phyloP scores from a whole-genome alignment of 768 basidiomycete genomes.

The Pseudohyphozyma bogoriensis region DNA sequence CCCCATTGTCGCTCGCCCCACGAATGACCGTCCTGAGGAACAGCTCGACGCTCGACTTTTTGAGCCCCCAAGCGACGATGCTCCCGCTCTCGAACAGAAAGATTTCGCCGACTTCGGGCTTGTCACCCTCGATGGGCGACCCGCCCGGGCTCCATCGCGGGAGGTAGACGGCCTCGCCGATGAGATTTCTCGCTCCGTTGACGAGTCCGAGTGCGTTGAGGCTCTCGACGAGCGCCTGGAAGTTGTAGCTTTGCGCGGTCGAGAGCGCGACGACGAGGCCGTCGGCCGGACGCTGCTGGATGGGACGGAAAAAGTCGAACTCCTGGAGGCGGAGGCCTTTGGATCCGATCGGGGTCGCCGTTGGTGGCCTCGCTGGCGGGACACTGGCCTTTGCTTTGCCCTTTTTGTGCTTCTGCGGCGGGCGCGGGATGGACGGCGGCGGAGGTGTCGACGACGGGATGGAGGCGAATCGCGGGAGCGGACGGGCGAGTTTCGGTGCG shows the following conservation, averaged over 20 bases:
- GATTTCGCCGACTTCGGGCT: conserved; percentile 19
- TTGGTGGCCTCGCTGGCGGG: not conserved
- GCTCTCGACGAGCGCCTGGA: conserved; percentile 17
- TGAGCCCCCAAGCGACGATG: conserved; percentile 23
- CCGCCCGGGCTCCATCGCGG: conserved; percentile 20
- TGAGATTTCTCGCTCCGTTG: conserved; percentile 18
- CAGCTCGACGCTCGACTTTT: conserved; percentile 16
- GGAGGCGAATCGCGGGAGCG: not conserved
- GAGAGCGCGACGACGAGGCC: conserved; percentile 24
- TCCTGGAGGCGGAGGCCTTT: conserved; percentile 1
- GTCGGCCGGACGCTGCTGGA: not conserved
- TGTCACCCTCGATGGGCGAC: not conserved
- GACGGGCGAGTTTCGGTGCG: too few relatives aligned
- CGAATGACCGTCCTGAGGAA: conserved; percentile 23
- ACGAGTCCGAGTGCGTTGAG: conserved; percentile 20
- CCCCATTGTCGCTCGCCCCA: not conserved
- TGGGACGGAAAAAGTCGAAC: not conserved
- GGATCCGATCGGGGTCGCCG: conserved; percentile 4
- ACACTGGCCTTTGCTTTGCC: not conserved
- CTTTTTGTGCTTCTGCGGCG: conserved; percentile 25
- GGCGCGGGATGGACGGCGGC: not conserved
- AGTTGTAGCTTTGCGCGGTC: conserved; percentile 30
- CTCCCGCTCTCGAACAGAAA: conserved; percentile 29
- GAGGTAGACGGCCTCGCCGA: conserved; percentile 19
- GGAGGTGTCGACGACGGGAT: not conserved